Evolutionary conservation across 2,329 filamentous ascomycete species (phyloP).

Genomic region (Hymenoscyphus salicellus): DNA sequence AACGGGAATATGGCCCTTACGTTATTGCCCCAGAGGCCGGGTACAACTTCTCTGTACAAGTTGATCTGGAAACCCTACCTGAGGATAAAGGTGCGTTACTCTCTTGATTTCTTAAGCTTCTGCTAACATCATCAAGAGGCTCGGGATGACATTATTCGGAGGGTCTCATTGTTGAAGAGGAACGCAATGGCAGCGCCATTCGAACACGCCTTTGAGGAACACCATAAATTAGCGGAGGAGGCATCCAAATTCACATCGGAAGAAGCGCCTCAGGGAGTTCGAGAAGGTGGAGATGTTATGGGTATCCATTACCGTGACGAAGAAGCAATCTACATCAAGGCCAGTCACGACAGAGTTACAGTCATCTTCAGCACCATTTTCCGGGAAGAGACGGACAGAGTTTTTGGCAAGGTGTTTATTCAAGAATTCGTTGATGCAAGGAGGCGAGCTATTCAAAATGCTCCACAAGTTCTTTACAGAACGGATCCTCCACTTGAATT

Average conservation of each 20-base stretch:
- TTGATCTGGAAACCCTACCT: slow-evolving; percentile 86
- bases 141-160: slow-evolving; percentile 79
- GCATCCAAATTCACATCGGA: slow-evolving; percentile 91
- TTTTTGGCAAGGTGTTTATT: slow-evolving; percentile 97
- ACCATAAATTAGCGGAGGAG: slow-evolving; percentile 80
- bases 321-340: slow-evolving; percentile 98
- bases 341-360: slow-evolving; percentile 93
- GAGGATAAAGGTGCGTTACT: slow-evolving; percentile 63
- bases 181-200: slow-evolving; percentile 99
- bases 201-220: slow-evolving; percentile 92
- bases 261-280: slow-evolving; percentile 84
- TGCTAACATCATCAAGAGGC: slow-evolving; percentile 52
- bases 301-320: slow-evolving; percentile 98
- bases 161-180: slow-evolving; percentile 89
- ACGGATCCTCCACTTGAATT: slow-evolving; percentile 92
- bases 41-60: slow-evolving; percentile 90
- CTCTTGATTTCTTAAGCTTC: neutral
- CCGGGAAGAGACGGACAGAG: slow-evolving; percentile 92
- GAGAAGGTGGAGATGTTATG: slow-evolving; percentile 88
- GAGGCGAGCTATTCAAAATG: slow-evolving; percentile 93
- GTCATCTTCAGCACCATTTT: slow-evolving; percentile 99
- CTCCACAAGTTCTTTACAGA: slow-evolving; percentile 92
- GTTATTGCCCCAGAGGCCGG: slow-evolving; percentile 83
- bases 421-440: slow-evolving; percentile 98
- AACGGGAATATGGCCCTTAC: slow-evolving; percentile 91